phyloP scores from a whole-genome alignment of 495 filamentous ascomycete genomes.

The Aspergillus indologenus region DNA sequence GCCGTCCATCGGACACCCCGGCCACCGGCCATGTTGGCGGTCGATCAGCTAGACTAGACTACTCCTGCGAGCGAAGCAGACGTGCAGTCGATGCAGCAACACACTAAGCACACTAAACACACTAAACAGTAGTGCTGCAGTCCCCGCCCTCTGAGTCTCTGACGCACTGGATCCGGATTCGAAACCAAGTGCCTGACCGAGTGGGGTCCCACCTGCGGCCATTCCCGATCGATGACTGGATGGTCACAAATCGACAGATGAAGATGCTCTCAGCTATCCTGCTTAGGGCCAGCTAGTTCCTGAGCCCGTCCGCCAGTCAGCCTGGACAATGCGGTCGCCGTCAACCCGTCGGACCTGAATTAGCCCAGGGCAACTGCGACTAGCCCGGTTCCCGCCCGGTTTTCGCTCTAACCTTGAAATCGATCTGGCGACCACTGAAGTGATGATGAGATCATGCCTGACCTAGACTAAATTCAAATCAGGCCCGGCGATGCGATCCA shows the following conservation, averaged over 20 bases:
- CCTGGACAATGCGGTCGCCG: neutral
- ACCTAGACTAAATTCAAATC: slow-evolving; percentile 24
- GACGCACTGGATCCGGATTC: neutral
- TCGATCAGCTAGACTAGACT: slow-evolving; percentile 1
- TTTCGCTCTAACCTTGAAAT: neutral
- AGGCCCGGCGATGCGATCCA: slow-evolving; percentile 13
- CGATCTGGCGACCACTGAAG: neutral
- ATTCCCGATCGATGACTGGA: neutral
- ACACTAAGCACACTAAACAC: too few relatives aligned
- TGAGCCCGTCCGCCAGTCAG: neutral
- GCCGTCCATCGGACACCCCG: slow-evolving; percentile 14
- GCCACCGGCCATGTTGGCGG: slow-evolving; percentile 2
- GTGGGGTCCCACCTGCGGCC: neutral
- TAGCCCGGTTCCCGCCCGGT: neutral
- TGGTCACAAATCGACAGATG: neutral
- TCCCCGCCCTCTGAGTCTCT: neutral
- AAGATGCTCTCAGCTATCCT: neutral
- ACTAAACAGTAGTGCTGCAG: neutral
- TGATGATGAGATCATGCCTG: slow-evolving; percentile 21
- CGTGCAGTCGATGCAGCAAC: too few relatives aligned
- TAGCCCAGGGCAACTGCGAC: neutral
- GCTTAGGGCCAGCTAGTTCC: neutral
- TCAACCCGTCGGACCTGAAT: neutral
- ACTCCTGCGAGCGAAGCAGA: too few relatives aligned
- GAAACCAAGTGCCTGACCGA: neutral